These are phyloP conservation scores for Sonneratia alba DNA, from an alignment of 345 rosid genomes.

Conservation along the genomic window DNA sequence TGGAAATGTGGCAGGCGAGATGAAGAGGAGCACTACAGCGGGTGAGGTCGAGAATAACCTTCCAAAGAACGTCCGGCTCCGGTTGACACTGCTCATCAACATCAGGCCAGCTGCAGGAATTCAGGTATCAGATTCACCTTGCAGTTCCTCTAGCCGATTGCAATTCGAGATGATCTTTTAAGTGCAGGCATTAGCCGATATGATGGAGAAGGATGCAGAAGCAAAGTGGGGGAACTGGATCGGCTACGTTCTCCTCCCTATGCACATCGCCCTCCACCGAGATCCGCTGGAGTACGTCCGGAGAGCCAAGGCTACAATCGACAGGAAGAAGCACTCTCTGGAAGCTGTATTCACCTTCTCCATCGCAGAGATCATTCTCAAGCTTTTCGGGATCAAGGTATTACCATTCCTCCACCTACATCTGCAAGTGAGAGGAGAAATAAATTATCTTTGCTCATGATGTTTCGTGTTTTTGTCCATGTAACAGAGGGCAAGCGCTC, in stretches of 20 bases:
- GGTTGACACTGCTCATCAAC: conserved; percentile 42
- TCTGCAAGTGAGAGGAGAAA: not conserved
- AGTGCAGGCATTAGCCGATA: conserved; percentile 14
- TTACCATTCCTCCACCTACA: not conserved
- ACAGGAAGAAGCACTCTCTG: conserved; percentile 18
- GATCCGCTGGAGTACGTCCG: conserved; percentile 21
- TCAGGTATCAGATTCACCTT: conserved; percentile 23
- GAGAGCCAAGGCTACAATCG: conserved; percentile 12
- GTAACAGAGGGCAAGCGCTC: conserved; percentile 14
- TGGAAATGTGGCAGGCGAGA: conserved; percentile 15
- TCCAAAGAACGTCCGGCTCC: conserved; percentile 31
- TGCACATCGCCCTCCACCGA: conserved; percentile 8
- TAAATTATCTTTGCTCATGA: not conserved
- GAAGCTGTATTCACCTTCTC: conserved; percentile 12
- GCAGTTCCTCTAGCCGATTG: not conserved
- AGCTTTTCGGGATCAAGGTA: conserved; percentile 34
- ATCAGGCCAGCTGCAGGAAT: conserved; percentile 47
- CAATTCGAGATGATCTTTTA: not conserved
- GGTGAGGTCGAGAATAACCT: conserved; percentile 18
- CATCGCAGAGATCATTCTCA: conserved; percentile 11
- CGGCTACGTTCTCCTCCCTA: conserved; percentile 17
- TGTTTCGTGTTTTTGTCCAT: not conserved
- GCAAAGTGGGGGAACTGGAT: conserved; percentile 20
- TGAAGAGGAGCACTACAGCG: not conserved
- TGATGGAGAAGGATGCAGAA: conserved; percentile 10